Evolutionary conservation across 1,139 yeast genomes (phyloP).

Genomic region (Yamadazyma dendronema): DNA sequence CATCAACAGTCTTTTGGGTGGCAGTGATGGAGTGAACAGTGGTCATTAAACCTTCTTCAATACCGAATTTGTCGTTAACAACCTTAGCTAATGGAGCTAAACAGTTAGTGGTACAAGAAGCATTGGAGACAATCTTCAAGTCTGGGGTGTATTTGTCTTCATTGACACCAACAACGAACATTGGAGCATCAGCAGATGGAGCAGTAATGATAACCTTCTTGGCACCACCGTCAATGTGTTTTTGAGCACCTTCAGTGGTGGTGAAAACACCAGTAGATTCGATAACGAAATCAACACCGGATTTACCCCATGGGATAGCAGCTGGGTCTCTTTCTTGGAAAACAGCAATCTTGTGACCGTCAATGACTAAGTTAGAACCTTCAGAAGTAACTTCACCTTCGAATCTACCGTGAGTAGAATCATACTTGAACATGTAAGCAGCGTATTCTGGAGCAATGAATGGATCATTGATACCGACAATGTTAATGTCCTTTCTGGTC

Average conservation of each 20-base stretch:
- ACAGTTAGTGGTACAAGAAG: slow-evolving; percentile 91
- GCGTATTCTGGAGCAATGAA: slow-evolving; percentile 82
- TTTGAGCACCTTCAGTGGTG: slow-evolving; percentile 71
- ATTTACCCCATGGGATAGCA: slow-evolving; percentile 77
- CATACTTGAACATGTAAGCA: slow-evolving; percentile 86
- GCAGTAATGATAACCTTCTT: slow-evolving; percentile 88
- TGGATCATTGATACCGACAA: slow-evolving; percentile 82
- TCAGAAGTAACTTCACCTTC: slow-evolving; percentile 62
- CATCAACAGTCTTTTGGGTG: slow-evolving; percentile 88
- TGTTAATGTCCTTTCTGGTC: slow-evolving; percentile 65
- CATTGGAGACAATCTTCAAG: slow-evolving; percentile 73
- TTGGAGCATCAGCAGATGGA: slow-evolving; percentile 85
- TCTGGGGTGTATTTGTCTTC: slow-evolving; percentile 69
- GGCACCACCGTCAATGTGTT: slow-evolving; percentile 84
- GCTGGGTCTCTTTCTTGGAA: slow-evolving; percentile 80
- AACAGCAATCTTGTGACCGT: slow-evolving; percentile 67
- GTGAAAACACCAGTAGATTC: slow-evolving; percentile 93
- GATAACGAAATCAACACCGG: slow-evolving; percentile 74
- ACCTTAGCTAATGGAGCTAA: slow-evolving; percentile 87
- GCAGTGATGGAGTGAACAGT: slow-evolving; percentile 90
- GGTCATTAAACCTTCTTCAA: slow-evolving; percentile 88
- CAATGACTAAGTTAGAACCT: slow-evolving; percentile 58
- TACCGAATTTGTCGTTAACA: slow-evolving; percentile 74
- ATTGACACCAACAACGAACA: slow-evolving; percentile 86
- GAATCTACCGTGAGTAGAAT: slow-evolving; percentile 81